These are phyloP conservation scores for Achlya hypogyna DNA, from an alignment of 352 stramenopile species.

Conservation along the genomic window DNA sequence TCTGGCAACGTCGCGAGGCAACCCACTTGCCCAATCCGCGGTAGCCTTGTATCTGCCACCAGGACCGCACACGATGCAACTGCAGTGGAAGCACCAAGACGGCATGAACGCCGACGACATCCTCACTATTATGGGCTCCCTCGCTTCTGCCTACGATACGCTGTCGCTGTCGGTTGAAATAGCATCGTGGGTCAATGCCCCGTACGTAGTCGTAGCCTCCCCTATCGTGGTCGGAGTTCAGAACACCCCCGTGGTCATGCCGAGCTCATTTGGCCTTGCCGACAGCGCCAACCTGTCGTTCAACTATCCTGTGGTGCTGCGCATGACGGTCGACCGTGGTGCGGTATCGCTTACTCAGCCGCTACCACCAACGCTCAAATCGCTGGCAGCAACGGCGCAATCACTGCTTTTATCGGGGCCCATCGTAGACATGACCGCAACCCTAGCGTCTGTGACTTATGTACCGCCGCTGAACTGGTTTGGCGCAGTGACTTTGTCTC, in stretches of 20 bases:
- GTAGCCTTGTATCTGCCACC: not conserved
- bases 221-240: not conserved
- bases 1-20: not conserved
- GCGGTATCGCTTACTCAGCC: not conserved
- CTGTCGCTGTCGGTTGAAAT: conserved; percentile 6
- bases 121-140: conserved; percentile 7
- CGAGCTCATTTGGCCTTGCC: not conserved
- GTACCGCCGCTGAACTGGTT: not conserved
- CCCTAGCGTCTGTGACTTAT: not conserved
- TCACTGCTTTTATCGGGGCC: not conserved
- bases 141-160: not conserved
- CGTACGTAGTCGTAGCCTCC: not conserved
- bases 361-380: not conserved
- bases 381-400: not conserved
- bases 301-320: not conserved
- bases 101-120: conserved; percentile 7
- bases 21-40: not conserved
- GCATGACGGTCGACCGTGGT: not conserved
- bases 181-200: conserved; percentile 8
- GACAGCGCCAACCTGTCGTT: not conserved
- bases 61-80: conserved; percentile 7
- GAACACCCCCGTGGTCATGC: not conserved
- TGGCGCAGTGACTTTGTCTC: not conserved
- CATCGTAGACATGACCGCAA: not conserved
- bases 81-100: conserved; percentile 16